Percentiles rank a stretch among this genome's conserved stretches.
Evolutionary conservation across 352 stramenopile species (phyloP).

Genomic region (Pythium graminicola): DNA sequence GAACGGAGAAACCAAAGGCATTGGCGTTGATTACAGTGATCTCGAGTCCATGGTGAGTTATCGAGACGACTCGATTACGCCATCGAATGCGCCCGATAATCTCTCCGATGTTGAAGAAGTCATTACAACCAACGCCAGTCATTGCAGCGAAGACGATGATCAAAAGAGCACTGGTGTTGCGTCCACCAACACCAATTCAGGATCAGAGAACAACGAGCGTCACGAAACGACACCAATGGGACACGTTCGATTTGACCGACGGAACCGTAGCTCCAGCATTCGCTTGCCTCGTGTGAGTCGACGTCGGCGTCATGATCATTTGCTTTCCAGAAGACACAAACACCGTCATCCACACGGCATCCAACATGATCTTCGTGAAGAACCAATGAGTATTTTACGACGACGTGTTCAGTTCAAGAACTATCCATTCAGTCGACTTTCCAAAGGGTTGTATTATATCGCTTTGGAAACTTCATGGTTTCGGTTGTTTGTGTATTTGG

Average conservation of each 20-base stretch:
- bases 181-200: conserved; percentile 26
- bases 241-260: conserved; percentile 24
- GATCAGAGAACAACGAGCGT: conserved; percentile 21
- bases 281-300: conserved; percentile 14
- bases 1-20: background rate
- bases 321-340: no score
- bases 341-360: conserved; percentile 21
- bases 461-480: conserved; percentile 42
- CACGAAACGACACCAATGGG: background rate
- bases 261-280: conserved; percentile 20
- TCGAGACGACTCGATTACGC: background rate
- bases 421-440: conserved; percentile 30
- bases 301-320: no score
- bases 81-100: background rate
- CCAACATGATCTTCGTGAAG: conserved; percentile 10
- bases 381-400: conserved; percentile 37
- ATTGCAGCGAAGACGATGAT: background rate
- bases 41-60: conserved; percentile 17
- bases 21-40: conserved; percentile 20
- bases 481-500: conserved; percentile 31
- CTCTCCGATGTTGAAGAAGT: background rate
- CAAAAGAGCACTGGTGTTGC: conserved; percentile 15
- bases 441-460: conserved; percentile 47
- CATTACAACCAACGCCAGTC: background rate
- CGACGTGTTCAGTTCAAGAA: conserved; percentile 38